Conservation (phyloP, 1,284 basidiomycete species). For the Heliocybe sulcata region DNA sequence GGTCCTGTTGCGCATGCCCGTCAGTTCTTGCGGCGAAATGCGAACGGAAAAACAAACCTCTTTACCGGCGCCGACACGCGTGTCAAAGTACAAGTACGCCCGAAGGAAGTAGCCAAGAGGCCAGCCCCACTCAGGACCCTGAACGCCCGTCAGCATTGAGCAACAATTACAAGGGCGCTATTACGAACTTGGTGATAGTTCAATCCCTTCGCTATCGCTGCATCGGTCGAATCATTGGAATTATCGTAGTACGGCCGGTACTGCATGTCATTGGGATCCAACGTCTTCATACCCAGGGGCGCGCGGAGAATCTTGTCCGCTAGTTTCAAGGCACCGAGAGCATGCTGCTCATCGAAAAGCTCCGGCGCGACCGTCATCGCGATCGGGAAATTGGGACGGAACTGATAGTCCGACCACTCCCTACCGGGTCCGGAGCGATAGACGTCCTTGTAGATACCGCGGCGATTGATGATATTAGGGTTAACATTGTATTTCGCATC, state of each 20-base stretch:
- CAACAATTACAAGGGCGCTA: constrained; percentile 12
- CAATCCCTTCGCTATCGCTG: constrained; percentile 80
- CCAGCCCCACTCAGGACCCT: constrained; percentile 92
- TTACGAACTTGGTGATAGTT: constrained; percentile 78
- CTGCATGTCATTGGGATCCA: constrained; percentile 80
- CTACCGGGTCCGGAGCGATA: constrained; percentile 81
- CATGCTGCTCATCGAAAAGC: constrained; percentile 80
- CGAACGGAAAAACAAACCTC: constrained; percentile 31
- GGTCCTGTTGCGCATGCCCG: constrained; percentile 37
- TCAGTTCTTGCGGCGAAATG: neutral
- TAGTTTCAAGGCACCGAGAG: constrained; percentile 69
- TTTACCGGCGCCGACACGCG: constrained; percentile 49
- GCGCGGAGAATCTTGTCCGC: constrained; percentile 73
- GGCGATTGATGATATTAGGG: constrained; percentile 71
- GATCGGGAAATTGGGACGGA: constrained; percentile 89
- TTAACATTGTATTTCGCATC: constrained; percentile 74
- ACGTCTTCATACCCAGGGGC: constrained; percentile 91
- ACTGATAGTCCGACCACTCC: constrained; percentile 96
- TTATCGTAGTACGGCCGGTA: constrained; percentile 92
- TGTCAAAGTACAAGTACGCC: constrained; percentile 86
- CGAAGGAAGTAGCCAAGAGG: constrained; percentile 93
- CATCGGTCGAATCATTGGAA: constrained; percentile 80
- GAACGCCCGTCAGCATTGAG: constrained; percentile 1
- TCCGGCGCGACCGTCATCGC: constrained; percentile 98
- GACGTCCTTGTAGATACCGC: constrained; percentile 98